A percentile compares a stretch with the other conserved stretches of the same genome.
Evolutionary conservation across 2,329 filamentous ascomycete genomes (phyloP).

Genomic region (Chrysosporium keratinophilum): DNA sequence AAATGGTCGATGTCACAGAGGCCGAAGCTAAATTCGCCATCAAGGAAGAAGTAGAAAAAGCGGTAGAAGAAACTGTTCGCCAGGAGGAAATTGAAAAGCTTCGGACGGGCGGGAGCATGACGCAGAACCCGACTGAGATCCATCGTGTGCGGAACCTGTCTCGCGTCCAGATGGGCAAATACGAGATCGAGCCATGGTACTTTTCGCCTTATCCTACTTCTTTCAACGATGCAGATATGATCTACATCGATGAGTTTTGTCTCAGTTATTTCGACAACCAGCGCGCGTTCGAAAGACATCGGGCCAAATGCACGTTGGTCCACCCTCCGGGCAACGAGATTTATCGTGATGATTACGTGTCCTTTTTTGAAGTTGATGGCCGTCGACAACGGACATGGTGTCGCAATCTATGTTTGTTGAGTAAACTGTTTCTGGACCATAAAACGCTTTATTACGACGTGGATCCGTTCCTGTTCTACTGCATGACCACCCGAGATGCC

Average conservation of each 20-base stretch:
- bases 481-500: conserved; percentile 88
- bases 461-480: conserved; percentile 93
- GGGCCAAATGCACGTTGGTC: conserved; percentile 76
- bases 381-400: conserved; percentile 98
- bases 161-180: conserved; percentile 84
- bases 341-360: conserved; percentile 80
- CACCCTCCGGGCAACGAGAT: conserved; percentile 98
- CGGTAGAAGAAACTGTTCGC: conserved; percentile 42
- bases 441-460: conserved; percentile 98
- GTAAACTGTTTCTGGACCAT: conserved; percentile 94
- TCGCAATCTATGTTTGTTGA: conserved; percentile 89
- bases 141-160: conserved; percentile 91
- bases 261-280: conserved; percentile 78
- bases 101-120: conserved; percentile 92
- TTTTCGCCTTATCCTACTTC: conserved; percentile 92
- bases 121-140: conserved; percentile 94
- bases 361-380: conserved; percentile 95
- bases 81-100: conserved; percentile 96
- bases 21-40: conserved; percentile 21
- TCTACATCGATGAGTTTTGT: conserved; percentile 97
- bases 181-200: conserved; percentile 94
- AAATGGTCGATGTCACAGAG: conserved; percentile 34
- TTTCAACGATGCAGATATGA: conserved; percentile 77
- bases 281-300: conserved; percentile 74
- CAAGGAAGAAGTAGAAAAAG: conserved; percentile 32